These are phyloP conservation scores for Hippophae gyantsensis DNA, from an alignment of 306 rosid species.

Conservation along the genomic window DNA sequence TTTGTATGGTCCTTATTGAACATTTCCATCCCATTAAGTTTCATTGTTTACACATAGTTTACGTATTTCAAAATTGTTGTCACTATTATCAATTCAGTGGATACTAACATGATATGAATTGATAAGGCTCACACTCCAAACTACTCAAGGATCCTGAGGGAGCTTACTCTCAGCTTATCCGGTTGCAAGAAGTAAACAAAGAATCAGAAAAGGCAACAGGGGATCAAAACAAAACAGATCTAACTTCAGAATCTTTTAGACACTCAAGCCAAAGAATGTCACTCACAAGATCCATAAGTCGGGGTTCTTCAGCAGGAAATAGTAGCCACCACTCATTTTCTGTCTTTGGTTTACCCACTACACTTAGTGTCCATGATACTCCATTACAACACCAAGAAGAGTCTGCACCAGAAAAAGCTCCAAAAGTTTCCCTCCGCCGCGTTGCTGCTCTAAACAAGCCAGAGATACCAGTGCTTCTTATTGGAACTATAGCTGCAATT, in stretches of 20 bases:
- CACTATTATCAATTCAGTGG: neutral
- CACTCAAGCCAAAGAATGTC: constrained; percentile 10
- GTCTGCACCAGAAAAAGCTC: neutral
- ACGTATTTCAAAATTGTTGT: neutral
- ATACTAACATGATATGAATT: constrained; percentile 2
- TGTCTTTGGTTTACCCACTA: constrained; percentile 4
- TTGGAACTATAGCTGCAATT: constrained; percentile 17
- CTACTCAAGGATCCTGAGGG: constrained; percentile 50
- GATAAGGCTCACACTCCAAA: constrained; percentile 47
- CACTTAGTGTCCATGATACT: neutral
- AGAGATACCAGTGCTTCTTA: constrained; percentile 12
- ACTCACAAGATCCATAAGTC: constrained; percentile 10
- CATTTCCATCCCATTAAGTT: neutral
- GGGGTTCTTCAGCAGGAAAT: constrained; percentile 12
- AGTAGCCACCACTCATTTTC: constrained; percentile 6
- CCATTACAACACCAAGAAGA: neutral
- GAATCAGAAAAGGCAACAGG: constrained; percentile 8
- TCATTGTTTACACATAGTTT: no score
- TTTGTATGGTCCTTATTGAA: no score
- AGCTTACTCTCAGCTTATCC: constrained; percentile 54
- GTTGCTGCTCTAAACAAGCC: constrained; percentile 20
- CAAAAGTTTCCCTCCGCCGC: constrained; percentile 7
- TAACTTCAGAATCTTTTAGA: no score
- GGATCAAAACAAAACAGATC: no score
- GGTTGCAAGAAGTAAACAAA: constrained; percentile 38